These are phyloP conservation scores for Yarrowia bubula DNA, from an alignment of 805 yeast genomes.

Conservation along the genomic window DNA sequence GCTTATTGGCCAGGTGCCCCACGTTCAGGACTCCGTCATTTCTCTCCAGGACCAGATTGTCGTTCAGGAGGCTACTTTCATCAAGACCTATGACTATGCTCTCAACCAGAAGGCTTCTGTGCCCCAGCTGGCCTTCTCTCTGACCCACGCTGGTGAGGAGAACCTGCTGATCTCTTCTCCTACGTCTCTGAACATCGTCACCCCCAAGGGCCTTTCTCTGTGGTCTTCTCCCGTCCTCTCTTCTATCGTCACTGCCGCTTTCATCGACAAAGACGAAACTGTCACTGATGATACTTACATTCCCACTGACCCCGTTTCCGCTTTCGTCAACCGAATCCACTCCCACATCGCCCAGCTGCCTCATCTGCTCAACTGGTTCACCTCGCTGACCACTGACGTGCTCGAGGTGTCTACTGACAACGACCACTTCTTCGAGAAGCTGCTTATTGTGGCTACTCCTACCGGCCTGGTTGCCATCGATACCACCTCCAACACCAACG, in stretches of 20 bases:
- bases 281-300: slow-evolving; percentile 36
- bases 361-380: slow-evolving; percentile 16
- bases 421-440: slow-evolving; percentile 39
- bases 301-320: slow-evolving; percentile 34
- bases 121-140: background rate
- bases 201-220: background rate
- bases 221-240: slow-evolving; percentile 18
- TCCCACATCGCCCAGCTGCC: slow-evolving; percentile 35
- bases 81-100: background rate
- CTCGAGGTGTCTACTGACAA: slow-evolving; percentile 28
- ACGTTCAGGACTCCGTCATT: background rate
- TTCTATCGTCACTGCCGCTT: background rate
- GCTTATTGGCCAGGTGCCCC: background rate
- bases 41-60: slow-evolving; percentile 1
- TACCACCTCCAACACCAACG: slow-evolving; percentile 27
- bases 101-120: background rate
- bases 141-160: background rate
- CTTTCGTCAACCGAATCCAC: slow-evolving; percentile 34
- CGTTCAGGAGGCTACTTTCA: slow-evolving; percentile 3
- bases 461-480: slow-evolving; percentile 32
- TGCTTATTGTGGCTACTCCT: slow-evolving; percentile 36
- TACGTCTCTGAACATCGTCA: background rate
- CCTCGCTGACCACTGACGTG: background rate
- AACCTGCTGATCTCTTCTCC: background rate
- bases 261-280: slow-evolving; percentile 10